A percentile compares a stretch with the other conserved stretches of the same genome.
phyloP scores from a whole-genome alignment of 2,329 filamentous ascomycete genomes.

The Didymella pinodella region DNA sequence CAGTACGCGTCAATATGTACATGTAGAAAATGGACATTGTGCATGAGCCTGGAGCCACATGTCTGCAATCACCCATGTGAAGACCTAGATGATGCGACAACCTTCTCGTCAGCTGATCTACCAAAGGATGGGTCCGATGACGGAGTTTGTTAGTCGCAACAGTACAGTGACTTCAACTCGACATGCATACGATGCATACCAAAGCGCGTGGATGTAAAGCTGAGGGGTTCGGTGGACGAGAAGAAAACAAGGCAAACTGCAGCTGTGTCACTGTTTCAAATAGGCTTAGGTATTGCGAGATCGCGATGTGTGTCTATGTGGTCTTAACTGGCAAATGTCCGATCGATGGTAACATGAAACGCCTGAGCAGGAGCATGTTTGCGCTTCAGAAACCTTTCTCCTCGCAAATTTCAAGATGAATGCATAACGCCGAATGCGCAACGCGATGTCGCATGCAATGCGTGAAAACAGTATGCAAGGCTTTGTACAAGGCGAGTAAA shows the following conservation, averaged over 20 bases:
- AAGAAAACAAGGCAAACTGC: not conserved
- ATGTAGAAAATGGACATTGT: not conserved
- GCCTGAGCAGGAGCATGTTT: not conserved
- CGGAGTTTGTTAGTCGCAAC: no score
- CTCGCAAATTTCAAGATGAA: not conserved
- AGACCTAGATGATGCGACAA: not conserved
- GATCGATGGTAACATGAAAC: slow-evolving; percentile 3
- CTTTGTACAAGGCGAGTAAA: slow-evolving; percentile 9
- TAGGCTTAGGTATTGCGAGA: not conserved
- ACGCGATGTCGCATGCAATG: slow-evolving; percentile 16
- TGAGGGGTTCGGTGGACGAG: not conserved
- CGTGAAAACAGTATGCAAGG: slow-evolving; percentile 6
- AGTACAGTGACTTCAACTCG: not conserved
- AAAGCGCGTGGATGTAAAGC: not conserved
- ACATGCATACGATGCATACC: not conserved
- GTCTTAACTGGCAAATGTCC: slow-evolving; percentile 1
- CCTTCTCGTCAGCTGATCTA: not conserved
- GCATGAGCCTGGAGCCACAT: no score
- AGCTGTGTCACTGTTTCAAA: no score
- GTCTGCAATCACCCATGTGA: not conserved
- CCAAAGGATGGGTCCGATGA: not conserved
- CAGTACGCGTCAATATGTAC: not conserved
- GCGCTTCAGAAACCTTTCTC: not conserved
- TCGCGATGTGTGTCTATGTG: not conserved
- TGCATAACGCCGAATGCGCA: slow-evolving; percentile 10